Base-by-base conservation (phyloP, 176 grass and related monocot species). In the Aegilops speltoides region DNA sequence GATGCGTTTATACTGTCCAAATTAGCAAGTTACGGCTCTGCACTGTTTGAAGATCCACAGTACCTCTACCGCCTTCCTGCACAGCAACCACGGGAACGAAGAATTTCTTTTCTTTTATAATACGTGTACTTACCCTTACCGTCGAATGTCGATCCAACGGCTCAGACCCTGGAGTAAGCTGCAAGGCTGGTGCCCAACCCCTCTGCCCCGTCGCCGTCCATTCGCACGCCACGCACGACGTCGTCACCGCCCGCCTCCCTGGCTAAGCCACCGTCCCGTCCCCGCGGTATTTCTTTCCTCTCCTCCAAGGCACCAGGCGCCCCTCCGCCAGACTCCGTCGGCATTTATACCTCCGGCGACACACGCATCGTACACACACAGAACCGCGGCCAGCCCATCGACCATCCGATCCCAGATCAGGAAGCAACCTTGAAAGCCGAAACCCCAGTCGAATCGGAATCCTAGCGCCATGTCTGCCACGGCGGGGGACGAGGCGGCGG, bases 401-500 rank as follows among this genome's bases (percentile, higher is more conserved):
- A 45, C 8, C 37, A 10, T 16, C 38, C 61, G 25, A 68, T 40
- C 57, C 8, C 57, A 36, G 25, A 23, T 54, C 64, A 34, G 26
- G 41, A 20, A 4, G 16, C 11, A 45, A 37, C 56, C 78, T 26
- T 22, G 14, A 8, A 23, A 43, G 41, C 69, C 15, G 14, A 9
- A 32, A 33, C 68, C 77, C 33, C 57, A 63, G 54, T 25, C 23
- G 23, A 86, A 82, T 6, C 41, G 8, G 45, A 63, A 65, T 1
- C 26, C n/a, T 40, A n/a, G 68, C 56, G 16, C 79, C 24, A 88
- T 91, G 89, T 88, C 86, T 73, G 43, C 80, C 7, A 12, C 67
- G 43, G 82, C 64, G 40, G 37, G 38, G 79, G 88, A 88, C 24
- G 92, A 94, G 80, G 72, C 88, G 63, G 69, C 71, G 29, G 12